Evolutionary conservation across 2,329 filamentous ascomycete species (phyloP).

Genomic region (Ascochyta rabiei): DNA sequence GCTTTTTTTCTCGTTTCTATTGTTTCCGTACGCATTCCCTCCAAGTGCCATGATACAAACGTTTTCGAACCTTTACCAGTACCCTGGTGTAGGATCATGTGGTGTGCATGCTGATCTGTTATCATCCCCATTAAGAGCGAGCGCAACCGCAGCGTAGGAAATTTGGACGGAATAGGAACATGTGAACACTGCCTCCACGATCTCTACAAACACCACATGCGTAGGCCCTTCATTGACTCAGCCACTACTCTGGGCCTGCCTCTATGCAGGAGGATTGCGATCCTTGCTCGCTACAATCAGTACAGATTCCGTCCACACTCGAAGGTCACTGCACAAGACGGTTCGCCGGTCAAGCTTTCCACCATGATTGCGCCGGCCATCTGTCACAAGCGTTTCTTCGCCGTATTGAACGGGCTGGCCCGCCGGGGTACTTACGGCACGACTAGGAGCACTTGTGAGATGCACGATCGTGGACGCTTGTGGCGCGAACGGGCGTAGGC

Average conservation of each 20-base stretch:
- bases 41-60: not conserved
- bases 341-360: constrained; percentile 13
- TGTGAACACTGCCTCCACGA: constrained; percentile 6
- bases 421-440: not conserved
- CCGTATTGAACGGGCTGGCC: constrained; percentile 4
- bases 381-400: constrained; percentile 1
- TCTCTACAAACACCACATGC: not conserved
- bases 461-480: constrained; percentile 17
- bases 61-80: not conserved
- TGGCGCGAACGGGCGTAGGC: constrained; percentile 15
- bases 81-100: constrained; percentile 3
- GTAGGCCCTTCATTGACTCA: constrained; percentile 3
- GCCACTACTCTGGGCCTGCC: constrained; percentile 1
- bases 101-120: constrained; percentile 1
- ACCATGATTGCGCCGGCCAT: constrained; percentile 1
- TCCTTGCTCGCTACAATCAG: constrained; percentile 1
- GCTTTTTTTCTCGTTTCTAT: not conserved
- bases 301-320: constrained; percentile 2
- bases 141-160: not conserved
- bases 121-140: constrained; percentile 2
- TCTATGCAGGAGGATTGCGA: not conserved
- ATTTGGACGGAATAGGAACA: constrained; percentile 1
- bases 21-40: not conserved
- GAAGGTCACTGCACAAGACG: not conserved
- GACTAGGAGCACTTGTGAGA: not conserved